phyloP scores from a whole-genome alignment of 2,329 filamentous ascomycete species.

The Ophiocordyceps robertsii region DNA sequence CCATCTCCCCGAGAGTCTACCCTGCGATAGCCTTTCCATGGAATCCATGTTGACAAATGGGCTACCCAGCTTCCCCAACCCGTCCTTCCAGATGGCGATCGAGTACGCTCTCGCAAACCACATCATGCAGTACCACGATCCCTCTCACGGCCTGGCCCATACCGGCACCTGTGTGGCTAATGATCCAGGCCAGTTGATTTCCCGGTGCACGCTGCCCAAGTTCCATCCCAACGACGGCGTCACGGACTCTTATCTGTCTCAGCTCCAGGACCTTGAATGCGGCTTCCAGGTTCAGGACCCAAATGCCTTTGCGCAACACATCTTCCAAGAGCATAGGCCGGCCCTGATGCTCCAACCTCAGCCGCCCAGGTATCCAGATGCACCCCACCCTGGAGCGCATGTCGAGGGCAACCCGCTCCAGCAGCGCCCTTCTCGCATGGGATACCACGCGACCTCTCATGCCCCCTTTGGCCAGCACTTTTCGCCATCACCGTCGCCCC shows the following conservation, averaged over 20 bases:
- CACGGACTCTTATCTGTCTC: slow-evolving; percentile 5
- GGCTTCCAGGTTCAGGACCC: slow-evolving; percentile 14
- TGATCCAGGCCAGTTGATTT: slow-evolving; percentile 10
- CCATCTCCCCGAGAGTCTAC: slow-evolving; percentile 5
- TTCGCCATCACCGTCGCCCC: slow-evolving; percentile 10
- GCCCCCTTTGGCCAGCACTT: slow-evolving; percentile 4
- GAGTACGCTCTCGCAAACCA: slow-evolving; percentile 14
- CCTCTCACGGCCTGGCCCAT: slow-evolving; percentile 9
- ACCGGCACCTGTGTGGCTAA: slow-evolving; percentile 14
- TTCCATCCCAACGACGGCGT: slow-evolving; percentile 4
- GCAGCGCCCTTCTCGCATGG: background rate
- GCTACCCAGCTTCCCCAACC: slow-evolving; percentile 3
- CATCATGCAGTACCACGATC: slow-evolving; percentile 16
- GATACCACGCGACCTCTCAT: slow-evolving; percentile 1
- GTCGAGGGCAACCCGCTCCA: background rate
- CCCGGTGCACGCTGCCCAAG: slow-evolving; percentile 15
- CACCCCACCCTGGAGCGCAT: background rate
- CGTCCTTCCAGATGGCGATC: slow-evolving; percentile 7
- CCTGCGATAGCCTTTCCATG: slow-evolving; percentile 10
- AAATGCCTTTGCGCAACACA: slow-evolving; percentile 13
- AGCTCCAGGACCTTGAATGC: slow-evolving; percentile 10
- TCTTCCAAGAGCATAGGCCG: slow-evolving; percentile 14
- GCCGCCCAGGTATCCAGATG: slow-evolving; percentile 3
- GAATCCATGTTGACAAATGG: slow-evolving; percentile 5
- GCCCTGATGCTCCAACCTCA: slow-evolving; percentile 5